Evolutionary conservation across 1,284 basidiomycete species (phyloP), one percentile per base, ranked within the genome.

Genomic region (Volvariella surrecta): DNA sequence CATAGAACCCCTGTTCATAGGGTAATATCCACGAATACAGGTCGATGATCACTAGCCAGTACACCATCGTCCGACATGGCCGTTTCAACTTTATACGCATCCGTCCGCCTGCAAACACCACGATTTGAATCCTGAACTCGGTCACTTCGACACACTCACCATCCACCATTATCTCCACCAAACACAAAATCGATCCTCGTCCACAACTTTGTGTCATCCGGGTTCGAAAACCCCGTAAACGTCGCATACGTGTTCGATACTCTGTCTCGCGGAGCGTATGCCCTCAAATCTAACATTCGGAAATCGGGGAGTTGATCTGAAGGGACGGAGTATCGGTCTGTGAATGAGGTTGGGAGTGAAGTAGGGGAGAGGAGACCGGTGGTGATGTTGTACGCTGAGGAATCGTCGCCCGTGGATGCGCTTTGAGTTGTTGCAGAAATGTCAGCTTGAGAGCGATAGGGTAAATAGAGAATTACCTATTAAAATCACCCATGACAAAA

Each of bases 1-100:
- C n/a, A n/a, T n/a, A n/a, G n/a, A n/a, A n/a, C n/a, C n/a, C n/a
- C n/a, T n/a, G 18, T 35, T 52, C 21, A 63, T 19, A 68, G 45
- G 3, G 47, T 46, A 32, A 73, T 45, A 45, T 76, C 73, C 2
- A 60, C 63, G 47, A 73, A 71, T 4, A 76, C 72, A 3, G 73
- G 75, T 1, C 74, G 66, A 53, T 79, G 75, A 50, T 79, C 76
- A 47, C 75, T 77, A 4, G 67, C 67, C 32, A 76, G 61, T n/a
- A 73, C 53, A 1, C 76, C 76, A 48, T 77, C 74, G 46, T 77
- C 75, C 3, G 67, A 63, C 22, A 71, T 56, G 0, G 67, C 62
- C 2, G 63, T 61, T 10, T 59, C 66, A 9, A 74, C 70, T 37
- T 63, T 63, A 48, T 71, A 71, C 4, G 53, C 52, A 21, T 56